These are phyloP conservation scores for Carex kokanica DNA, from an alignment of 176 grass and related monocot species.

Conservation along the genomic window DNA sequence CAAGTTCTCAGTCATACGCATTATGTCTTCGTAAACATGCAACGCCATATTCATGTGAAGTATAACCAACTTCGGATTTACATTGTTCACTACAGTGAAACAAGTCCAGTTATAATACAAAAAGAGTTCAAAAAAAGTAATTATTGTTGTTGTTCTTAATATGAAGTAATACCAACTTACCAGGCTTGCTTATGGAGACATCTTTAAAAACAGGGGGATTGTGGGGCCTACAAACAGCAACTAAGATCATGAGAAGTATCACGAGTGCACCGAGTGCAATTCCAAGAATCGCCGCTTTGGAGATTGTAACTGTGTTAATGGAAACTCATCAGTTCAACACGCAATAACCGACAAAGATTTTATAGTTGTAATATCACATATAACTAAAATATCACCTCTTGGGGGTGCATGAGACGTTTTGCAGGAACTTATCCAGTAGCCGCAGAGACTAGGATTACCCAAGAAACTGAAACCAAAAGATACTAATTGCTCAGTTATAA, in stretches of 20 bases:
- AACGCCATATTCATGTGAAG: conserved; percentile 98
- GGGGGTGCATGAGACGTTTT: conserved; percentile 31
- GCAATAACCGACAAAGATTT: background rate
- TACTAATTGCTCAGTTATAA: too few species aligned
- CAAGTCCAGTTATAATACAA: background rate
- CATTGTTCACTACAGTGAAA: conserved; percentile 43
- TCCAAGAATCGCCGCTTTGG: conserved; percentile 66
- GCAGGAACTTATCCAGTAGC: conserved; percentile 74
- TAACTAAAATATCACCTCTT: conserved; percentile 44
- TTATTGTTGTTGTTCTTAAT: background rate
- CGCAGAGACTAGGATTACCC: conserved; percentile 81
- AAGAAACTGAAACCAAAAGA: conserved; percentile 49
- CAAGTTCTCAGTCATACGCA: conserved; percentile 93
- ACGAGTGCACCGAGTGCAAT: conserved; percentile 56
- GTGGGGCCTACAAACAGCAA: conserved; percentile 51
- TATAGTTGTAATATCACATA: conserved; percentile 19
- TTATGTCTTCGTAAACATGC: conserved; percentile 89
- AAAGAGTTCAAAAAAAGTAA: background rate
- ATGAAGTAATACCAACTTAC: conserved; percentile 22
- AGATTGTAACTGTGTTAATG: conserved; percentile 42
- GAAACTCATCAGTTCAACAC: background rate
- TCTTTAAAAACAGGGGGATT: conserved; percentile 41
- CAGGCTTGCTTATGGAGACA: conserved; percentile 65
- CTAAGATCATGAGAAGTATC: conserved; percentile 65
- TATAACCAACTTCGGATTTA: conserved; percentile 78